Conservation (phyloP, 2,329 filamentous ascomycete species). For the Curvularia sp. region DNA sequence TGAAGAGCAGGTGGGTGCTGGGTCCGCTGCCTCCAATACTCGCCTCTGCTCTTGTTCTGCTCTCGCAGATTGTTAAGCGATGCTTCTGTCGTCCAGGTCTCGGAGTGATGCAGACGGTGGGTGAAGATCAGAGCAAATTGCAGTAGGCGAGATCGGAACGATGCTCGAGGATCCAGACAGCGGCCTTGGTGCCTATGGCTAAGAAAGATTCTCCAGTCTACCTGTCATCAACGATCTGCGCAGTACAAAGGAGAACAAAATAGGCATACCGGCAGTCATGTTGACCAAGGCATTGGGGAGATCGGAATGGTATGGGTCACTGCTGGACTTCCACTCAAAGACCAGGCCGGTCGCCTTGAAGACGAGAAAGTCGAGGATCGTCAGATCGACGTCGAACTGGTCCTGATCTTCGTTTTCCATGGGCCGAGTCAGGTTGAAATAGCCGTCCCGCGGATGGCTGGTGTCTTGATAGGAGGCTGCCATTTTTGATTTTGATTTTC, state of each 20-base stretch:
- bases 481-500: constrained; percentile 14
- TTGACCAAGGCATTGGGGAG: constrained; percentile 41
- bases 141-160: constrained; percentile 58
- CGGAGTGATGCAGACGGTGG: constrained; percentile 49
- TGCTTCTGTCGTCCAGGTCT: constrained; percentile 48
- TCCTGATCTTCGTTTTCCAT: constrained; percentile 47
- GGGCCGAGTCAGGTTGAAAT: constrained; percentile 40
- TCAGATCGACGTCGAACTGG: constrained; percentile 59
- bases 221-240: neutral
- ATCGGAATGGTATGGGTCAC: constrained; percentile 42
- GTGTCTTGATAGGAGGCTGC: constrained; percentile 24
- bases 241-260: neutral
- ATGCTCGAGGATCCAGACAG: constrained; percentile 49
- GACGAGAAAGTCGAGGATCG: constrained; percentile 64
- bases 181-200: constrained; percentile 49
- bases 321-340: constrained; percentile 46
- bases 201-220: constrained; percentile 56
- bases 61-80: constrained; percentile 48
- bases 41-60: constrained; percentile 46
- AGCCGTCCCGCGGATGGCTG: constrained; percentile 36
- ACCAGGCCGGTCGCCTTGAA: constrained; percentile 56
- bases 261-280: constrained; percentile 42
- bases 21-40: constrained; percentile 32
- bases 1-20: constrained; percentile 31
- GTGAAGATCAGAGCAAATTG: constrained; percentile 57